Base-by-base conservation (phyloP, 768 basidiomycete genomes). In the Amyloporia xantha region DNA sequence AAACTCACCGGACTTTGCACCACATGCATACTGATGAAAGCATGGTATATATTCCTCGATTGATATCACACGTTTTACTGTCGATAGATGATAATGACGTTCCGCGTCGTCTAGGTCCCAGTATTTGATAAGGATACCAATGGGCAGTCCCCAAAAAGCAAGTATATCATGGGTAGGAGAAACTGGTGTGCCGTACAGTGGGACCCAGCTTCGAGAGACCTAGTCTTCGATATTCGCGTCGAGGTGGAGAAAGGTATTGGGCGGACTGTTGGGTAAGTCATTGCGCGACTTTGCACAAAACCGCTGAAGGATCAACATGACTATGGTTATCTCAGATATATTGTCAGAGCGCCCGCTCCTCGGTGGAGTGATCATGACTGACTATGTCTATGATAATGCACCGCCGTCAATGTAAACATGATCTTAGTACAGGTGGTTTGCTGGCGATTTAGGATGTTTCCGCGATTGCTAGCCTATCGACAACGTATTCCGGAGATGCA, bases 1-100 rank as follows among this genome's bases (percentile, higher is more conserved):
- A 93, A 65, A 78, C 74, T 5, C 95, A 99, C 66, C 82, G 80
- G 65, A 94, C 94, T 1, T 68, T 99, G 57, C 93, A 94, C 59
- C 67, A 81, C 54, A 71, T 72, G 11, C 70, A 84, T 13, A 98
- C 95, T 0, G 95, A 96, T 57, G 94, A 97, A 64, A 75, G 66
- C 10, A 95, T 90, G 90, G 90, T 88, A 52, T 20, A n/a, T n/a
- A n/a, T n/a, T n/a, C n/a, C n/a, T n/a, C n/a, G n/a, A n/a, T n/a
- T 19, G 5, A 20, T 20, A 12, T 5, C n/a, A n/a, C n/a, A n/a
- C n/a, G n/a, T n/a, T n/a, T n/a, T n/a, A n/a, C n/a, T n/a, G n/a
- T n/a, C n/a, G n/a, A n/a, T n/a, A n/a, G n/a, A n/a, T n/a, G n/a
- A n/a, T n/a, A n/a, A n/a, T n/a, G n/a, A n/a, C n/a, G n/a, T n/a